Base-by-base conservation (phyloP, 2,329 filamentous ascomycete genomes). In the Diaporthe citrichinensis region DNA sequence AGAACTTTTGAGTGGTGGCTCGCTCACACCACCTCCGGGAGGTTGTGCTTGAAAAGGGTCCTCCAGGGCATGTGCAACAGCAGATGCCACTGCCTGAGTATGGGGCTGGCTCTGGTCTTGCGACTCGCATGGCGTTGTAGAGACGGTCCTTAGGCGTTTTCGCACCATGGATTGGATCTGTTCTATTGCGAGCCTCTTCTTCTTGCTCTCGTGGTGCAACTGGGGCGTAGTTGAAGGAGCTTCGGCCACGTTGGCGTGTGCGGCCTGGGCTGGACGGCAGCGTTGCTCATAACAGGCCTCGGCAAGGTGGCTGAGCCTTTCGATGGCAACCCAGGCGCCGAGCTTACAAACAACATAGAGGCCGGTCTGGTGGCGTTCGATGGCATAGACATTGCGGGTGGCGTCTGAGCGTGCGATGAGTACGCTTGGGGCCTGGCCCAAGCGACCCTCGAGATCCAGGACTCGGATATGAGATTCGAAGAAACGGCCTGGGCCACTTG, bases 331-430 rank as follows among this genome's bases (percentile, higher is more conserved):
- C 92, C 93, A 94, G 28, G 86, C 83, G 2, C 91, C 92, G 58
- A 97, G 85, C 79, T 90, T 92, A 82, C 92, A 95, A 36, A 95
- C 81, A 15, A 90, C 90, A 81, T 94, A 96, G 4, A 93, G 85
- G 0, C 89, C 88, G 62, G 85, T 83, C 23, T 87, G 85, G 49
- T 94, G 90, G 34, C 90, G 88, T 84, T 96, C 94, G n/a, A 94
- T 84, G 17, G 89, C 92, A 81, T 91, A 93, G 0, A 90, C 77
- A 49, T 85, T 86, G 74, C 87, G 86, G 76, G 87, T 88, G 36
- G 87, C 85, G 58, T 93, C 90, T 59, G 90, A 87, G 75, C 90
- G 87, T 39, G 91, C 92, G 75, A 95, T 86, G 14, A 95, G 87
- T 23, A 94, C 85, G 75, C 88, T 88, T 28, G 85, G 87, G 75